A percentile compares a stretch with the other conserved stretches of the same genome.
phyloP scores from a whole-genome alignment of 805 yeast genomes.

The Priceomyces haplophilus region DNA sequence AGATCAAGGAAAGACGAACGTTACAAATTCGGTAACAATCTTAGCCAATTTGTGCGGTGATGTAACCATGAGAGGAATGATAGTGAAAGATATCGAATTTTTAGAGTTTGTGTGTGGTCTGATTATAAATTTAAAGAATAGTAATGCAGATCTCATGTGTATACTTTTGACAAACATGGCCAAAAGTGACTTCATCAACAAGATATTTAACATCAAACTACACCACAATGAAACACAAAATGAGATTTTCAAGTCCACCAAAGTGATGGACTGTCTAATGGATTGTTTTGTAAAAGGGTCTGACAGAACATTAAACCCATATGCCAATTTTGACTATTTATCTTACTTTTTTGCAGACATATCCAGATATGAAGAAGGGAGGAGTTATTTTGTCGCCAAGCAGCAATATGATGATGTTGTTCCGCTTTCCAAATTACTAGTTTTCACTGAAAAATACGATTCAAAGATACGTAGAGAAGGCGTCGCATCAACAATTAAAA shows the following conservation, averaged over 20 bases:
- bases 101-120: constrained; percentile 45
- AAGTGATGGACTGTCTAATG: constrained; percentile 74
- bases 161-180: constrained; percentile 85
- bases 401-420: constrained; percentile 74
- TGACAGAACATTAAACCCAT: constrained; percentile 65
- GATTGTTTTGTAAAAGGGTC: constrained; percentile 86
- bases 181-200: constrained; percentile 62
- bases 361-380: constrained; percentile 71
- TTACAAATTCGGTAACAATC: constrained; percentile 70
- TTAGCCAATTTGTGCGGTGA: constrained; percentile 82
- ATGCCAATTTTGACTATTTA: constrained; percentile 77
- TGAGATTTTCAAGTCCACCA: constrained; percentile 50
- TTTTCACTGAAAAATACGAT: constrained; percentile 78
- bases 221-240: constrained; percentile 37
- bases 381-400: constrained; percentile 69
- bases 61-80: constrained; percentile 53
- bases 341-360: constrained; percentile 88
- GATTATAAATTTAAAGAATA: constrained; percentile 54
- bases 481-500: constrained; percentile 88
- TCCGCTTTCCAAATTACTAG: constrained; percentile 77
- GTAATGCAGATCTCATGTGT: constrained; percentile 76
- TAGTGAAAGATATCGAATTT: constrained; percentile 64
- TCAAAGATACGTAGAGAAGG: constrained; percentile 83
- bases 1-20: constrained; percentile 53
- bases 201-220: constrained; percentile 42